Evolutionary conservation across 257 asterid genomes (phyloP), one percentile per base, ranked within the genome.

Genomic region (Salvia hispanica): DNA sequence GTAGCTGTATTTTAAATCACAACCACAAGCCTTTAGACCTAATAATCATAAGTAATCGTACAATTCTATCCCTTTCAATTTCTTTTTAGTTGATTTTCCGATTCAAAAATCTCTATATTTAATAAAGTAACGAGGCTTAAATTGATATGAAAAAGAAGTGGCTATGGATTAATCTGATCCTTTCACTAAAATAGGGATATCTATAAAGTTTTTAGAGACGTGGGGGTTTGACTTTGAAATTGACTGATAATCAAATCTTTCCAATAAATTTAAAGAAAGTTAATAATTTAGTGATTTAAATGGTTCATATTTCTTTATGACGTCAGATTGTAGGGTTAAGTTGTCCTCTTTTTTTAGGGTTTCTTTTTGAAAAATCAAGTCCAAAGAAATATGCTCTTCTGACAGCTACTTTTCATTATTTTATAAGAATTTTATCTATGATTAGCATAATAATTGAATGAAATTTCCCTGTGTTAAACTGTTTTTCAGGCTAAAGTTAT

Each of bases 171-270:
- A 59, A 66, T 48, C 37, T 25, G 43, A 31, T n/a, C 58, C 12
- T 58, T 74, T 56, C 34, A 69, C 66, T 18, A 44, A 75, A 64
- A 54, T 67, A 55, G 18, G n/a, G 53, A 12, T 54, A 54, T 42
- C 39, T 59, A 57, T 68, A 62, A 71, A 74, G 78, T 33, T 50
- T 33, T 50, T 67, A 67, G 76, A 58, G 78, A 60, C 68, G 72
- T 73, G 79, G 78, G 76, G 74, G 51, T 81, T 81, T 81, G 89
- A 85, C 85, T 68, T 77, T 48, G 62, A 72, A 72, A 64, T 81
- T 76, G 78, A 80, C 76, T 72, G 81, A 73, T 66, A 78, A 25
- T 25, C 31, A 75, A 58, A 78, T 76, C 75, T 58, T 69, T 14
- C 62, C 64, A 65, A 60, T 73, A 62, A 48, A 76, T 50, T 4